Percentiles rank a stretch among this genome's conserved stretches.
Evolutionary conservation across 495 filamentous ascomycete species (phyloP).

Genomic region (Penicillium macrosclerotiorum): DNA sequence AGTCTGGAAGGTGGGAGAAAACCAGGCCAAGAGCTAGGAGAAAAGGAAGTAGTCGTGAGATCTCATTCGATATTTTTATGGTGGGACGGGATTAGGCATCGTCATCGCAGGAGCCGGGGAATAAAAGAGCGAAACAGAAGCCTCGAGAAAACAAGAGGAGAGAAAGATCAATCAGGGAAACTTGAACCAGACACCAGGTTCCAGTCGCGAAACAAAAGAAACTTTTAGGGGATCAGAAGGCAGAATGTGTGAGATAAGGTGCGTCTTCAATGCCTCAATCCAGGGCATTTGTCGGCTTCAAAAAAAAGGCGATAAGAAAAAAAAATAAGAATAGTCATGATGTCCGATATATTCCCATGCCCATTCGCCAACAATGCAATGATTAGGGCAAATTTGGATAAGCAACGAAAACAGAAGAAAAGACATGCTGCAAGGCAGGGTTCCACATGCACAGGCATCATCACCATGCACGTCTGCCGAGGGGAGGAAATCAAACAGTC

Average conservation of each 20-base stretch:
- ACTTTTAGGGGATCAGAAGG: not conserved
- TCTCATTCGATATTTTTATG: too few relatives aligned
- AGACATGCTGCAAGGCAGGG: conserved; percentile 21
- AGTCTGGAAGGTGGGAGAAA: too few relatives aligned
- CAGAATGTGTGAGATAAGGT: not conserved
- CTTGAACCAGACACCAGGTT: not conserved
- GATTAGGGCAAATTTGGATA: conserved; percentile 3
- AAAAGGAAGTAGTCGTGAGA: too few relatives aligned
- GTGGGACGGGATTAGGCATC: too few relatives aligned
- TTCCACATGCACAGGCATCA: conserved; percentile 30
- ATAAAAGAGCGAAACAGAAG: not conserved
- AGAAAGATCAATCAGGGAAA: not conserved
- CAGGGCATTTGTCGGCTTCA: not conserved
- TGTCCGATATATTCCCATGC: conserved; percentile 35
- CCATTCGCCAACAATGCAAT: conserved; percentile 27
- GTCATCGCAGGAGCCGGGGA: too few relatives aligned
- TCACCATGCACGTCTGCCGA: conserved; percentile 29
- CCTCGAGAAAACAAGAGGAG: not conserved
- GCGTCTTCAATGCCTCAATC: not conserved
- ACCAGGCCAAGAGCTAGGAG: too few relatives aligned
- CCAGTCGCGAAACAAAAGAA: not conserved
- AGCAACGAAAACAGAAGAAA: conserved; percentile 2
- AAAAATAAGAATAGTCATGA: conserved; percentile 17
- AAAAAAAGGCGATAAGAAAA: conserved; percentile 1
- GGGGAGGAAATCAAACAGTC: conserved; percentile 20